Evolutionary conservation across 2,329 filamentous ascomycete species (phyloP), one percentile per base, ranked within the genome.

Genomic region (Trichoderma koningii): DNA sequence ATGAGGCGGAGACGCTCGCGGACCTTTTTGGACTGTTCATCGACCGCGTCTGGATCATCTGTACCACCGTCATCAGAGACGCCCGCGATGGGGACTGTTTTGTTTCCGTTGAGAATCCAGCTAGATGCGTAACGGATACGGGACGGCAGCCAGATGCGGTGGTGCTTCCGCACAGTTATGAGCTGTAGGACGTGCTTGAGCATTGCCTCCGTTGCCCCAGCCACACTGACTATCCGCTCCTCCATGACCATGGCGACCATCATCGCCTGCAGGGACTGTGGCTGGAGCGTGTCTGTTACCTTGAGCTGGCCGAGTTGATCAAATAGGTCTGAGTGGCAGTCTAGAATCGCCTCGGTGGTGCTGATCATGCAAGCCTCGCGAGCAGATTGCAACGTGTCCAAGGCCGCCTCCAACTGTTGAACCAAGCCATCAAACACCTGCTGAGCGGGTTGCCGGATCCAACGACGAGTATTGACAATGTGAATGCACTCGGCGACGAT

Each of bases 181-280:
- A 81, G 72, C 0, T 73, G 69, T 0, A 76, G 67, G 2, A 82
- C 70, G 14, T 77, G 73, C 4, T 72, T 70, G 0, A 83, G 69
- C 0, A 83, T 66, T 1, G 66, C 66, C 44, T 80, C 75, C 5
- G 76, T 71, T 0, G 74, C 70, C 0, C 30, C 53, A 0, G 69
- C 69, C n/a, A 68, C 64, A 5, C 56, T 71, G 17, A 69, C 66
- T 6, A 82, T 73, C 15, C 78, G 75, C 69, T 83, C 80, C 61
- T 83, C 80, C 7, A 81, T 73, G 4, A 82, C 78, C 78, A 84
- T 81, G 15, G 76, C 76, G 3, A 81, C 67, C 2, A 82, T 72
- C n/a, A 83, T 73, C 0, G 77, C 79, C 0, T 75, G 71, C 2
- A 82, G 64, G 7, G 72, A 70, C 0, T 72, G 71, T 5, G 73